Evolutionary conservation across 2,329 filamentous ascomycete genomes (phyloP).

Genomic region (Calonectria honghensis): DNA sequence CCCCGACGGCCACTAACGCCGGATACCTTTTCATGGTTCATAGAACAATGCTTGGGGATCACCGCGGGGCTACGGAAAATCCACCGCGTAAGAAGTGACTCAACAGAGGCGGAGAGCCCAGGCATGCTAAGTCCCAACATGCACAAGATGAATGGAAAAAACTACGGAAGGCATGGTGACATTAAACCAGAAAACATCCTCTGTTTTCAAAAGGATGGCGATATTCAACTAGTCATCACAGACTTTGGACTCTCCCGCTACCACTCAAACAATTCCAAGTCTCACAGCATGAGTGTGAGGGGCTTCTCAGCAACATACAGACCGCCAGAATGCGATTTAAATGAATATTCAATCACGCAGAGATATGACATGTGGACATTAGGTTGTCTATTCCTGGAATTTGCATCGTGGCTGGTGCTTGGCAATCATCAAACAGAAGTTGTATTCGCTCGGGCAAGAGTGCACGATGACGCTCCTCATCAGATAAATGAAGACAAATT

Average conservation of each 20-base stretch:
- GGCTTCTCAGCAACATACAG: neutral
- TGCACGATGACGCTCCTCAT: neutral
- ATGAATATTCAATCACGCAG: neutral
- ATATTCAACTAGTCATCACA: neutral
- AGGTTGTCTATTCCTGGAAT: neutral
- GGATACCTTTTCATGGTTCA: neutral
- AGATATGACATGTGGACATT: conserved; percentile 9
- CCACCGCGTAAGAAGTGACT: neutral
- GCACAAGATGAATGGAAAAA: neutral
- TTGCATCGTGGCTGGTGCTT: neutral
- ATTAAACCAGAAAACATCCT: conserved; percentile 5
- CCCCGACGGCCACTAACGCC: neutral
- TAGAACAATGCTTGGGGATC: neutral
- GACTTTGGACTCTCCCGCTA: neutral
- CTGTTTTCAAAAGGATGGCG: neutral
- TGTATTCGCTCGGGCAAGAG: neutral
- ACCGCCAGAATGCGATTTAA: neutral
- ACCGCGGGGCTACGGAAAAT: neutral
- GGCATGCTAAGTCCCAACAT: neutral
- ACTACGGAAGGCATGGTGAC: neutral
- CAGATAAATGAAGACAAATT: neutral
- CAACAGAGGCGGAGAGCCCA: neutral
- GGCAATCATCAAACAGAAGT: neutral
- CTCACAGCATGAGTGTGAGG: neutral
- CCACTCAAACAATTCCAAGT: neutral